Percentiles rank a stretch among this genome's conserved stretches.
These are phyloP conservation scores for Pecoramyces ruminantium DNA, from an alignment of 192 early-diverging fungal genomes.

Conservation along the genomic window DNA sequence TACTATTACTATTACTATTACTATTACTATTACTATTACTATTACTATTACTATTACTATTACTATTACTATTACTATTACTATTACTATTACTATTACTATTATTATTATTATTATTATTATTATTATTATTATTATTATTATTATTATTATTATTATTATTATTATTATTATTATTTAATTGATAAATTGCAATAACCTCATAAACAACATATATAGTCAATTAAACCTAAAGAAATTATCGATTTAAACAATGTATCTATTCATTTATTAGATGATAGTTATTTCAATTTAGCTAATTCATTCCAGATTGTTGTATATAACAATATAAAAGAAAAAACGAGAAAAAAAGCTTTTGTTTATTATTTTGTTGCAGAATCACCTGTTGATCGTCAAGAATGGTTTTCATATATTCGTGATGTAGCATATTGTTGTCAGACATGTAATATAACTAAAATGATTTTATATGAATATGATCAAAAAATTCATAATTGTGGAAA, in stretches of 20 bases:
- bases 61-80: too few species aligned
- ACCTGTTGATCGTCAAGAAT: neutral
- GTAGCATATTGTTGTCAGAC: neutral
- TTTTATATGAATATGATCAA: neutral
- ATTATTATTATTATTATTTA: too few species aligned
- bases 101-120: too few species aligned
- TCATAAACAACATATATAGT: neutral
- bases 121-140: too few species aligned
- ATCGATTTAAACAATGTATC: neutral
- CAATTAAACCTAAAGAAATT: neutral
- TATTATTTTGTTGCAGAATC: neutral
- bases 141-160: too few species aligned
- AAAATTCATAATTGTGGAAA: neutral
- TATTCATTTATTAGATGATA: neutral
- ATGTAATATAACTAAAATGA: neutral
- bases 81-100: too few species aligned
- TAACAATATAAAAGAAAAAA: neutral
- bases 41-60: too few species aligned
- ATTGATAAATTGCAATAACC: too few species aligned
- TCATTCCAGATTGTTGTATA: neutral
- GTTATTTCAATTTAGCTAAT: neutral
- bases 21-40: too few species aligned
- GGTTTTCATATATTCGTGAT: neutral
- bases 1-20: too few species aligned
- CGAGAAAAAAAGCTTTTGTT: neutral